These are phyloP conservation scores for Phytophthora niederhauseri DNA, from an alignment of 352 stramenopile species.

Conservation along the genomic window DNA sequence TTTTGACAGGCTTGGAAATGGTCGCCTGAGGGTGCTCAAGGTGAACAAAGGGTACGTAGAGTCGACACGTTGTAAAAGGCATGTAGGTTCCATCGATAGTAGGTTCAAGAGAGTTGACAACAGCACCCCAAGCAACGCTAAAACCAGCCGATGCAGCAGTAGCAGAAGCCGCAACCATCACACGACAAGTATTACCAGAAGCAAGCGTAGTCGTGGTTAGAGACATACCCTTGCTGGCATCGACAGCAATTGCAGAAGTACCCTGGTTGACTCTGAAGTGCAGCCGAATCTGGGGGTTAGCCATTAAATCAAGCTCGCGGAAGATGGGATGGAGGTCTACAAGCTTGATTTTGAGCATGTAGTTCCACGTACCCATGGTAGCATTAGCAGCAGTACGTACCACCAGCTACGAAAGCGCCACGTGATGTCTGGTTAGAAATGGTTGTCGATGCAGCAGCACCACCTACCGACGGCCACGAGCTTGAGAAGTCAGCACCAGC, in stretches of 20 bases:
- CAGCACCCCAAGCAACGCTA: not conserved
- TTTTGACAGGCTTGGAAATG: too few species aligned
- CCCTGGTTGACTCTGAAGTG: conserved; percentile 11
- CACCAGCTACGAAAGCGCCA: too few species aligned
- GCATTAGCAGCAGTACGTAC: not conserved
- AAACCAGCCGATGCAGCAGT: not conserved
- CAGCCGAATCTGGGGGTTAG: conserved; percentile 3
- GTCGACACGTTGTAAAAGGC: too few species aligned
- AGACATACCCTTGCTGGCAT: not conserved
- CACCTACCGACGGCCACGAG: not conserved
- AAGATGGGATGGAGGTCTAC: conserved; percentile 6
- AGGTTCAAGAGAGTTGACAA: not conserved
- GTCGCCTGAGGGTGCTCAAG: too few species aligned
- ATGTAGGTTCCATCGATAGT: not conserved
- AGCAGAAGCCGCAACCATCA: conserved; percentile 1
- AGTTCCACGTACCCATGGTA: conserved; percentile 12
- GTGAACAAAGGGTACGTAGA: too few species aligned
- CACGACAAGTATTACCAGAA: conserved; percentile 2
- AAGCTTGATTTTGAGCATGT: conserved; percentile 10
- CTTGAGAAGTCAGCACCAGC: conserved; percentile 5
- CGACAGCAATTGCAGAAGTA: not conserved
- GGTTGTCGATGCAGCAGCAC: not conserved
- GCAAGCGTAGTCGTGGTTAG: conserved; percentile 5
- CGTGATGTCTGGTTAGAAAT: not conserved
- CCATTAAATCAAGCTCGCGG: conserved; percentile 4